These are phyloP conservation scores for Benincasa hispida DNA, from an alignment of 306 rosid species.

Conservation along the genomic window DNA sequence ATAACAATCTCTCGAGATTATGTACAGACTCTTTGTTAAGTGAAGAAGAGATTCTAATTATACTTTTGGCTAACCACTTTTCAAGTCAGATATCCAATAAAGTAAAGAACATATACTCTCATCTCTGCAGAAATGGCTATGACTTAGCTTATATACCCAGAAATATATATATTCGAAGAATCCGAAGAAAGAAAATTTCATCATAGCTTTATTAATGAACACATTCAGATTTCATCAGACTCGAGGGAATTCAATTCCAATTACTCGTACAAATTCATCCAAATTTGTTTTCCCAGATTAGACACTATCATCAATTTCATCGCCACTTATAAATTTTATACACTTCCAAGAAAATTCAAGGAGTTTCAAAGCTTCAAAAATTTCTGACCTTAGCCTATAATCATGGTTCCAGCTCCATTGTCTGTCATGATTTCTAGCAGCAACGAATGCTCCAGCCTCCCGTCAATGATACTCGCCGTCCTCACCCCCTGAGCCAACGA, in stretches of 20 bases:
- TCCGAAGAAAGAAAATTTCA: background rate
- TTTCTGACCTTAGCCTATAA: constrained; percentile 30
- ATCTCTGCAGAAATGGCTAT: too few relatives aligned
- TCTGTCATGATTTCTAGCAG: constrained; percentile 81
- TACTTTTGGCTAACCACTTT: too few relatives aligned
- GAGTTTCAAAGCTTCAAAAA: background rate
- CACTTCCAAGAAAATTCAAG: background rate
- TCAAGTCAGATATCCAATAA: too few relatives aligned
- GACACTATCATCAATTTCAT: too few relatives aligned
- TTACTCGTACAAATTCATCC: constrained; percentile 1
- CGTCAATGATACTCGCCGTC: constrained; percentile 82
- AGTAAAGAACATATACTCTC: too few relatives aligned
- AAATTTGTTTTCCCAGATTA: background rate
- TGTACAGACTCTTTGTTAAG: too few relatives aligned
- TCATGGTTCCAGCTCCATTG: constrained; percentile 94
- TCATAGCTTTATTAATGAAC: background rate
- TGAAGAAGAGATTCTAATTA: too few relatives aligned
- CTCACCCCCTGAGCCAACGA: constrained; percentile 76
- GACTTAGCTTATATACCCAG: too few relatives aligned
- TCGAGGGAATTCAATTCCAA: background rate
- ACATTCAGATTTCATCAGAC: background rate
- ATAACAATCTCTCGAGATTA: too few relatives aligned
- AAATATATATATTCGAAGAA: background rate
- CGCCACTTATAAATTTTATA: background rate
- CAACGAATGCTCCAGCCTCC: constrained; percentile 66